Conservation (phyloP, 139 green algal species). For the Closterium sp. region DNA sequence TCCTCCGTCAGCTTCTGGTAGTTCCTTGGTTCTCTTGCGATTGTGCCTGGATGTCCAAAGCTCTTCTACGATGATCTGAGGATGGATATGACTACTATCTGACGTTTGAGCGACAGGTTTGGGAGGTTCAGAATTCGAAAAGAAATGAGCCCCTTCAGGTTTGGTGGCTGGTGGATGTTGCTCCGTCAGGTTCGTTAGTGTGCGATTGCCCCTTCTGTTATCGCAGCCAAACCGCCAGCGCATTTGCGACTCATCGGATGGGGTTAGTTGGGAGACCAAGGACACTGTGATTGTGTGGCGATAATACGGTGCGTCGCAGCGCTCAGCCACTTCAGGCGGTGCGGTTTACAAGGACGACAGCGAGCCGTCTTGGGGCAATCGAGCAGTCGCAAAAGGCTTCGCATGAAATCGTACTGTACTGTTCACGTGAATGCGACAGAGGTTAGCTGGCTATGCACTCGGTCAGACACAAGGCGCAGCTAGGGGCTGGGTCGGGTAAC, state of each 20-base stretch:
- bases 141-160: neutral
- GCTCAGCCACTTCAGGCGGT: neutral
- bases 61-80: neutral
- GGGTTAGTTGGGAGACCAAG: neutral
- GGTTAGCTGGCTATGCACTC: neutral
- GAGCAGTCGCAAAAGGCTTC: neutral
- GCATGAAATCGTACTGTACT: neutral
- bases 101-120: neutral
- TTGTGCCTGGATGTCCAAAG: neutral
- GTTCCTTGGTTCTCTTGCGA: neutral
- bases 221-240: neutral
- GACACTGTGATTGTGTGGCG: neutral
- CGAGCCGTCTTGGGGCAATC: neutral
- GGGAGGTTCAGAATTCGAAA: neutral
- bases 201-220: neutral
- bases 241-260: neutral
- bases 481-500: neutral
- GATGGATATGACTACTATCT: neutral
- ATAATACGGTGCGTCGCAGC: neutral
- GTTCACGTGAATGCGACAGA: neutral
- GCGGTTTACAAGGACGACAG: neutral
- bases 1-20: neutral
- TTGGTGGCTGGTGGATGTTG: neutral
- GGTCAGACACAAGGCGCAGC: neutral
- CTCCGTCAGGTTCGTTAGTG: neutral